These are phyloP conservation scores for Asterochloris sp. DNA, from an alignment of 139 green algal species.

Conservation along the genomic window DNA sequence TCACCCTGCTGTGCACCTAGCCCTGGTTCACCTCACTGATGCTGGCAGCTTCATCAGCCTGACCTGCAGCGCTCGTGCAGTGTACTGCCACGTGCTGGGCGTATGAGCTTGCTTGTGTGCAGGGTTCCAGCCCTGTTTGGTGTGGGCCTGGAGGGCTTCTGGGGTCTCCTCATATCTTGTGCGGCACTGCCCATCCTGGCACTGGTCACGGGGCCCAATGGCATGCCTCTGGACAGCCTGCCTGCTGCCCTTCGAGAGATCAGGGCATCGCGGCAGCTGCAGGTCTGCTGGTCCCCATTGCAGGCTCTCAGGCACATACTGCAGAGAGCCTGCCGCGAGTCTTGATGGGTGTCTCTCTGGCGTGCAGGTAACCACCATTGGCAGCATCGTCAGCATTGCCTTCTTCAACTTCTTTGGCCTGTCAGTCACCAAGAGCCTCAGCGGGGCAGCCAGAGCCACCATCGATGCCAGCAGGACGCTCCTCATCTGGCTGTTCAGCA, in stretches of 20 bases:
- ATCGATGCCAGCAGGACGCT: constrained; percentile 84
- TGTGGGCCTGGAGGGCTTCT: constrained; percentile 70
- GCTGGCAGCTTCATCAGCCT: background rate
- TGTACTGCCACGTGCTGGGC: background rate
- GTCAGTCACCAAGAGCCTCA: constrained; percentile 63
- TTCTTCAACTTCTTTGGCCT: constrained; percentile 86
- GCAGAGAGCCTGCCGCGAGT: background rate
- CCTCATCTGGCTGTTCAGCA: constrained; percentile 72
- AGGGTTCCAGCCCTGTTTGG: constrained; percentile 65
- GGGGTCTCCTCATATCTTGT: constrained; percentile 61
- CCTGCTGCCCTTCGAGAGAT: constrained; percentile 11
- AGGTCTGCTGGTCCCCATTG: background rate
- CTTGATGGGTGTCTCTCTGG: background rate
- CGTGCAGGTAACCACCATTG: constrained; percentile 19
- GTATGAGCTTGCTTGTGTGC: background rate
- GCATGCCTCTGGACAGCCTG: constrained; percentile 53
- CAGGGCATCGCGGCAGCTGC: constrained; percentile 11
- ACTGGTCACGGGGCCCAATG: constrained; percentile 38
- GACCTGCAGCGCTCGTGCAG: background rate
- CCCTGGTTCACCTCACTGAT: background rate
- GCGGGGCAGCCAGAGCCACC: constrained; percentile 63
- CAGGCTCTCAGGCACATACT: too few species aligned
- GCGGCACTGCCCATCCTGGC: constrained; percentile 59
- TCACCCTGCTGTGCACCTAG: background rate
- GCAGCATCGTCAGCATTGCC: constrained; percentile 62